Evolutionary conservation across 345 rosid species (phyloP).

Genomic region (Microthlaspi erraticum): DNA sequence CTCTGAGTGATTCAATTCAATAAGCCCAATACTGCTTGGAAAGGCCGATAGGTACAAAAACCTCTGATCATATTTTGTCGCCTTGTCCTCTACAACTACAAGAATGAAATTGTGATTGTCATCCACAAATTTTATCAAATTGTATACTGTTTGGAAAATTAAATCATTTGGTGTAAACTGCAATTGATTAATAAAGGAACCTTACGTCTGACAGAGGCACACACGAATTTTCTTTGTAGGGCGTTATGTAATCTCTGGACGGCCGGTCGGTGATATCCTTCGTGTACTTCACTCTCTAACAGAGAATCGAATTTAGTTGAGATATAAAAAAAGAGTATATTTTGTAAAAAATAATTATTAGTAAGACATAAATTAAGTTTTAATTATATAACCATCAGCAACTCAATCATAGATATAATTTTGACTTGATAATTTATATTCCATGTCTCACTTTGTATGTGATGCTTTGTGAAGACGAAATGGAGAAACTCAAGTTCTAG

Average conservation of each 20-base stretch:
- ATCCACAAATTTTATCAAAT: neutral
- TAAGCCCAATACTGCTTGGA: conserved; percentile 3
- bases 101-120: neutral
- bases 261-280: conserved; percentile 45
- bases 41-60: no score
- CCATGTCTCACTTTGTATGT: conserved; percentile 28
- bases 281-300: conserved; percentile 46
- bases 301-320: conserved; percentile 19
- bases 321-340: neutral
- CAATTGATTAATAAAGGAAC: conserved; percentile 1
- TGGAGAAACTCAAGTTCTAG: conserved; percentile 31
- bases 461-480: no score
- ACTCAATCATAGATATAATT: conserved; percentile 17
- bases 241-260: conserved; percentile 36
- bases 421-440: neutral
- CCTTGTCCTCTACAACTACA: no score
- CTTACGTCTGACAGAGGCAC: neutral
- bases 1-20: neutral
- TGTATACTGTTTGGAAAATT: neutral
- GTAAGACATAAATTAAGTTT: conserved; percentile 8
- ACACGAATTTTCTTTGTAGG: conserved; percentile 24
- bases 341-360: neutral
- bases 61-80: no score
- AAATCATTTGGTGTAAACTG: no score
- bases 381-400: conserved; percentile 4